Conservation (phyloP, 768 basidiomycete species). For the Russula foetens region DNA sequence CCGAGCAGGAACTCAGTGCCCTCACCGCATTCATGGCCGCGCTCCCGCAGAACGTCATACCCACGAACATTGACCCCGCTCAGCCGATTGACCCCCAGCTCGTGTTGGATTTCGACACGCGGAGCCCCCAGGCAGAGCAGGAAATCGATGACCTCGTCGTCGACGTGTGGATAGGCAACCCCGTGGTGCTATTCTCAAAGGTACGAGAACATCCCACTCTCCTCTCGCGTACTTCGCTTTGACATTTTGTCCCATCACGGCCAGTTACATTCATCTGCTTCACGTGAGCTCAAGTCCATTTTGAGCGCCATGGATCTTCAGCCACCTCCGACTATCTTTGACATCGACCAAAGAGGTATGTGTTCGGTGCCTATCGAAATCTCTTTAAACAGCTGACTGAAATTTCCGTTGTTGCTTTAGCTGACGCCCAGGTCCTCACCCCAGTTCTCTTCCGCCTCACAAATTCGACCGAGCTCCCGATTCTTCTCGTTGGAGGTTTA, state of each 20-base stretch:
- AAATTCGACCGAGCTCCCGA: constrained; percentile 43
- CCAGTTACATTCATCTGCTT: constrained; percentile 54
- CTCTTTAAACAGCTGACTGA: neutral
- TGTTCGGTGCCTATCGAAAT: neutral
- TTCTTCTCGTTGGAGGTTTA: constrained; percentile 62
- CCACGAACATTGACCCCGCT: constrained; percentile 52
- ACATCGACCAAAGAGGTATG: constrained; percentile 55
- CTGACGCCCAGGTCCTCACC: constrained; percentile 54
- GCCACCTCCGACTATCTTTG: constrained; percentile 59
- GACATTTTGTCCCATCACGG: neutral
- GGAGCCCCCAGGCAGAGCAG: constrained; percentile 47
- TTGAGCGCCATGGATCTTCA: constrained; percentile 47
- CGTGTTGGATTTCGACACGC: constrained; percentile 76
- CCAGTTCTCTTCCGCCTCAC: constrained; percentile 61
- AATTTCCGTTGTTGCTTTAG: constrained; percentile 23
- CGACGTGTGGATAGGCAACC: constrained; percentile 66
- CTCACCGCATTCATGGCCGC: constrained; percentile 66
- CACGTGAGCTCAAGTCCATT: constrained; percentile 58
- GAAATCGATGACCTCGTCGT: constrained; percentile 53
- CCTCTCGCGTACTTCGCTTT: neutral
- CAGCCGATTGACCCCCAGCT: constrained; percentile 69
- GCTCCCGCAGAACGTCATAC: constrained; percentile 69
- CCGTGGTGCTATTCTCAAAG: constrained; percentile 70
- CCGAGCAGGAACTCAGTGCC: constrained; percentile 63
- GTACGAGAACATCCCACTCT: constrained; percentile 27